A percentile compares a stretch with the other conserved stretches of the same genome.
Conservation (phyloP, 495 filamentous ascomycete genomes). For the Xylaria grammica region DNA sequence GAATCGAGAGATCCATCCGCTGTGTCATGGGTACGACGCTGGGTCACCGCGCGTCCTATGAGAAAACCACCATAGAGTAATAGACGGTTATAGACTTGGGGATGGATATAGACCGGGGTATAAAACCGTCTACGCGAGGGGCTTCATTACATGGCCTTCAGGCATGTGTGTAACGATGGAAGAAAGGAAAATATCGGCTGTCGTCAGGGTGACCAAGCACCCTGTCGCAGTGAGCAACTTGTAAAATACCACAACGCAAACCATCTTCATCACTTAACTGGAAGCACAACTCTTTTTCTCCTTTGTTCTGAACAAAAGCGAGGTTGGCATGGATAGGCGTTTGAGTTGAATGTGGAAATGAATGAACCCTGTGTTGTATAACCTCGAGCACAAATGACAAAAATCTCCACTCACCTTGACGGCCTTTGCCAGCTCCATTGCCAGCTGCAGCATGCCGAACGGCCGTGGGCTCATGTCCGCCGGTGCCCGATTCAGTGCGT, state of each 20-base stretch:
- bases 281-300: constrained; percentile 20
- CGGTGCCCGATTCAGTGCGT: neutral
- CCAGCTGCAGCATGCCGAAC: neutral
- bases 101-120: constrained; percentile 25
- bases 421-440: neutral
- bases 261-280: constrained; percentile 17
- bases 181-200: constrained; percentile 17
- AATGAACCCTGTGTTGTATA: neutral
- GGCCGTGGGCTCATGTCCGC: neutral
- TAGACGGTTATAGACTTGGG: constrained; percentile 37
- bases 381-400: neutral
- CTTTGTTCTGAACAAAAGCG: constrained; percentile 19
- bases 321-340: constrained; percentile 7
- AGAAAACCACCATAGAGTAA: constrained; percentile 41
- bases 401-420: constrained; percentile 9
- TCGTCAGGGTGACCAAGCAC: neutral
- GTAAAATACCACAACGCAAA: constrained; percentile 26
- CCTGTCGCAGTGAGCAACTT: constrained; percentile 13
- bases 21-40: constrained; percentile 25
- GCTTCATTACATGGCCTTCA: constrained; percentile 19
- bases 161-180: constrained; percentile 25
- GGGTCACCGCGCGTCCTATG: constrained; percentile 34
- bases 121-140: constrained; percentile 18
- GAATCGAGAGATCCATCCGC: constrained; percentile 25
- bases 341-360: neutral